These are phyloP conservation scores for Irineochytrium annulatum DNA, from an alignment of 192 early-diverging fungal genomes.

Conservation along the genomic window DNA sequence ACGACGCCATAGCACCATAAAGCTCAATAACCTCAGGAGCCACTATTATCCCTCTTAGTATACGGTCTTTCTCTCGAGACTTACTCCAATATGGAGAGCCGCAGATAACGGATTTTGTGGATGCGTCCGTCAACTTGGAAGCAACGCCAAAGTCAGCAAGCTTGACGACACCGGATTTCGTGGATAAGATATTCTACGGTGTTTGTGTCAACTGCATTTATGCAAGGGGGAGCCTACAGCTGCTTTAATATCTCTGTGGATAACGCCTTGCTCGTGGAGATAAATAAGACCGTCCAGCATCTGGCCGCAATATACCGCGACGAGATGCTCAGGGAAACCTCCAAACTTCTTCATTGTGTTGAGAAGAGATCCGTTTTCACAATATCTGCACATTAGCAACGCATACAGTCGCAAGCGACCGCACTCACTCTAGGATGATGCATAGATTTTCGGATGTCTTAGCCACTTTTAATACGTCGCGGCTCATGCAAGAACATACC, in stretches of 20 bases:
- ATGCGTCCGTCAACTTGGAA: conserved; percentile 61
- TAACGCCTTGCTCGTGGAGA: conserved; percentile 78
- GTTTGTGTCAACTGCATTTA: background rate
- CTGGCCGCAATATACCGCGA: conserved; percentile 79
- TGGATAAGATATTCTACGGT: conserved; percentile 79
- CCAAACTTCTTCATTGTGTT: conserved; percentile 86
- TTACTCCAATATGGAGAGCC: conserved; percentile 48
- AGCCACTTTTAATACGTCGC: background rate
- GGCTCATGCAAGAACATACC: background rate
- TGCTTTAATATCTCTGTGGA: conserved; percentile 92
- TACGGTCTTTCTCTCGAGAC: background rate
- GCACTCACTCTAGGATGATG: conserved; percentile 44
- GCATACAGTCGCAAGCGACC: background rate
- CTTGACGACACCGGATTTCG: conserved; percentile 94
- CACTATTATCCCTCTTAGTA: conserved; percentile 25
- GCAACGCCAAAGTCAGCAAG: conserved; percentile 96
- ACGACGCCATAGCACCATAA: conserved; percentile 78
- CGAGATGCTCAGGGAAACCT: conserved; percentile 82
- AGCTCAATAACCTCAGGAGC: conserved; percentile 73
- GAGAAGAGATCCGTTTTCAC: conserved; percentile 88
- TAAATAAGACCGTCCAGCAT: conserved; percentile 87
- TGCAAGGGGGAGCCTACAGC: conserved; percentile 38
- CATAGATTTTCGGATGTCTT: conserved; percentile 35
- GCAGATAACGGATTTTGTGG: conserved; percentile 23
- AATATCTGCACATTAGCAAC: conserved; percentile 24